Base-by-base conservation (phyloP, 1,284 basidiomycete species). In the Tremellales sp. region DNA sequence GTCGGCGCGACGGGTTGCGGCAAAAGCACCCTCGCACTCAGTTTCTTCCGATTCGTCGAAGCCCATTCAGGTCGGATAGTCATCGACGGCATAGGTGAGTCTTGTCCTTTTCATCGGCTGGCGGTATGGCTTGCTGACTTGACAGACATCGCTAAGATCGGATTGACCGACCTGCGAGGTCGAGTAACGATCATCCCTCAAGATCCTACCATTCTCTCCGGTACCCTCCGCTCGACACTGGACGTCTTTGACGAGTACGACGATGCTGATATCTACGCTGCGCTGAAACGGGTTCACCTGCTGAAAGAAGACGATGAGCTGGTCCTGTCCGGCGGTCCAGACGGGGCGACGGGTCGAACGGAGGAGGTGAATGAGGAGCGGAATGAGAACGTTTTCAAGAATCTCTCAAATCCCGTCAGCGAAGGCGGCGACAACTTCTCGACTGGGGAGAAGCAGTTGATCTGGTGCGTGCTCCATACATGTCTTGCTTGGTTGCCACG, bases 21-120 rank as follows among this genome's bases (percentile, higher is more conserved):
- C 41, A 81, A 81, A 65, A 87, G 84, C 49, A 96, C 91, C 1
- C 80, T 97, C 15, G 91, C 91, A 0, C 77, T 96, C 23, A 88
- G 87, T 19, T 91, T 97, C 78, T 97, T 97, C 84, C 84, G 96
- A 45, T 94, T 96, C 64, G 89, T 94, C 21, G 91, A 96, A 64
- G 86, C 91, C 0, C 83, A 84, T 0, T 80, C 84, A 62, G 91
- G 91, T 2, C 76, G 78, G 4, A 97, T 98, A 50, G 49, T 84
- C 19, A 82, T 99, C 43, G 94, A 97, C 72, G 88, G 81, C n/a
- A 61, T 93, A 22, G 88, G 63, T 57, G 22, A 19, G 56, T 44
- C 13, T 33, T 4, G 4, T 21, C 10, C 13, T 17, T 22, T 17
- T n/a, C 8, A 8, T 31, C 29, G 8, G 29, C 29, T 31, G 8